Conservation (phyloP, 164 flowering plant genomes). For the Pachysandra terminalis region DNA sequence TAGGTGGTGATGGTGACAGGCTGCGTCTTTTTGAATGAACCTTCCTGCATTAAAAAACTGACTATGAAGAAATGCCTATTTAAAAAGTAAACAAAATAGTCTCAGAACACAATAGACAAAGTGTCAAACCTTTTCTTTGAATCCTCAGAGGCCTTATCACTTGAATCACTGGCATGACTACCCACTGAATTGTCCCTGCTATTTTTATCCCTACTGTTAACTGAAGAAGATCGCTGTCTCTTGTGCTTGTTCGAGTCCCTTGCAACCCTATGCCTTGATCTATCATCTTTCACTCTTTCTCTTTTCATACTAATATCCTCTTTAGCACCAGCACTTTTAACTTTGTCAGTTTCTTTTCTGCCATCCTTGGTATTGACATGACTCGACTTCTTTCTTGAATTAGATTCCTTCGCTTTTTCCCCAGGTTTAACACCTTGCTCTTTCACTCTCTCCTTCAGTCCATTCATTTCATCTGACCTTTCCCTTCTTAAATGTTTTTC, state of each 20-base stretch:
- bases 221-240: slow-evolving; percentile 60
- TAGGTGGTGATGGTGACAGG: slow-evolving; percentile 67
- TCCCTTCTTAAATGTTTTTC: slow-evolving; percentile 40
- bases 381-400: slow-evolving; percentile 35
- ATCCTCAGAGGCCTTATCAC: slow-evolving; percentile 61
- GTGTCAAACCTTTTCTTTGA: slow-evolving; percentile 53
- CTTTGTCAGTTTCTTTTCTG: slow-evolving; percentile 40
- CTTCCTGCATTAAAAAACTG: slow-evolving; percentile 44
- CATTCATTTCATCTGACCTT: slow-evolving; percentile 38
- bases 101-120: not conserved
- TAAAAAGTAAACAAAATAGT: no score
- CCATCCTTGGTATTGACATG: slow-evolving; percentile 44
- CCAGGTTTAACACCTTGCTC: slow-evolving; percentile 32
- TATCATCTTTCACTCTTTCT: slow-evolving; percentile 49
- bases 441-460: slow-evolving; percentile 45
- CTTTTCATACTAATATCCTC: slow-evolving; percentile 48
- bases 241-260: slow-evolving; percentile 57
- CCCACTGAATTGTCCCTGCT: slow-evolving; percentile 42
- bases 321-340: slow-evolving; percentile 32
- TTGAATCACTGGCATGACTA: slow-evolving; percentile 40
- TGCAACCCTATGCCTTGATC: slow-evolving; percentile 41
- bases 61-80: slow-evolving; percentile 14
- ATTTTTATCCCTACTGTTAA: slow-evolving; percentile 48
- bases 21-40: slow-evolving; percentile 40
- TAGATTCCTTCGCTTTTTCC: slow-evolving; percentile 45